Evolutionary conservation across 768 basidiomycete species (phyloP).

Genomic region (Tubosaeta brunneosetosa): DNA sequence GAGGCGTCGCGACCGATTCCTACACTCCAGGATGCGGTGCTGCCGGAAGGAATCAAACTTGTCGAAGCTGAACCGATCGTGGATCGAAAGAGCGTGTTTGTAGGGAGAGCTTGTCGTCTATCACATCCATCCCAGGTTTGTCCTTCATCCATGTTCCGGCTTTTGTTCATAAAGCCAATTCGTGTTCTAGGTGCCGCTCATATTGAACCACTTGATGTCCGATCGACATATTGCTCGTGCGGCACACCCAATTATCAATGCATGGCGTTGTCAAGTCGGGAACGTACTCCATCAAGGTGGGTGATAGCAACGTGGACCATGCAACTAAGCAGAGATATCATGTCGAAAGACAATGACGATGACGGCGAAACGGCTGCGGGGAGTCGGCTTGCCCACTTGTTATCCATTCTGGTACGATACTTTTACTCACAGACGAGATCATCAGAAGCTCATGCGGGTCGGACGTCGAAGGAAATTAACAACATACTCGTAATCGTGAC

Average conservation of each 20-base stretch:
- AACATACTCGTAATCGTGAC: constrained; percentile 90
- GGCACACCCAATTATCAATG: constrained; percentile 76
- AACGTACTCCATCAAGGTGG: constrained; percentile 70
- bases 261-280: constrained; percentile 73
- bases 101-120: constrained; percentile 81
- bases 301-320: constrained; percentile 1
- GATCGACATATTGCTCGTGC: constrained; percentile 72
- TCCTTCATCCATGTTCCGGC: background rate
- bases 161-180: background rate
- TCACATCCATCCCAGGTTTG: constrained; percentile 70
- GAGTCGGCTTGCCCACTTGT: constrained; percentile 80
- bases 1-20: background rate
- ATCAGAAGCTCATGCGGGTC: background rate
- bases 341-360: constrained; percentile 78
- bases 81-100: constrained; percentile 81
- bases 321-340: background rate
- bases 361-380: constrained; percentile 95
- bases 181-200: constrained; percentile 55
- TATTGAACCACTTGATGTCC: constrained; percentile 62
- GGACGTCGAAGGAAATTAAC: constrained; percentile 51
- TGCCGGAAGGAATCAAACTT: constrained; percentile 65
- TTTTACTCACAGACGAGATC: background rate
- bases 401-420: constrained; percentile 73
- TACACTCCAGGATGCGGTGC: constrained; percentile 14
- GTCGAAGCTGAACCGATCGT: constrained; percentile 72